Conservation (phyloP, 75 land plant genomes). For the Picea glauca region DNA sequence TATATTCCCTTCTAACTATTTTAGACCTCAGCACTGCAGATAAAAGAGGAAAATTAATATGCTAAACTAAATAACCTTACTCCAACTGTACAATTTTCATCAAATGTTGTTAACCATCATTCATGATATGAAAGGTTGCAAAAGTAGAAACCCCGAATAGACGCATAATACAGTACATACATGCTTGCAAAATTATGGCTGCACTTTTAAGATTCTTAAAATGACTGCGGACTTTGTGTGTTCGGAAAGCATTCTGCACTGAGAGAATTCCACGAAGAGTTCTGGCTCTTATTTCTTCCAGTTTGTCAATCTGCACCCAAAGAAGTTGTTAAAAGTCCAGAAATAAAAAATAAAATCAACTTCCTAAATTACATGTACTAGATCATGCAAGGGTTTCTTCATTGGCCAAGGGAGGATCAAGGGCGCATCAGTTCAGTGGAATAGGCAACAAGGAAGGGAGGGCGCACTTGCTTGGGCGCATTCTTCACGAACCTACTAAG, state of each 20-base stretch:
- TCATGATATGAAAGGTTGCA: constrained; percentile 8
- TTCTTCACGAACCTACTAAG: too few species aligned
- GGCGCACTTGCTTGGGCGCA: too few species aligned
- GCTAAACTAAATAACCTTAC: neutral
- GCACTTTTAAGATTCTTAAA: constrained; percentile 44
- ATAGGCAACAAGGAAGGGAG: too few species aligned
- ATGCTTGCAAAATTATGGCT: constrained; percentile 64
- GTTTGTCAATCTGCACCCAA: constrained; percentile 61
- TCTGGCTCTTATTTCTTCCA: constrained; percentile 78
- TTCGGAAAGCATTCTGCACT: constrained; percentile 80
- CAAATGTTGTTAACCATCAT: constrained; percentile 8
- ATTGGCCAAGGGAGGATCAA: too few species aligned
- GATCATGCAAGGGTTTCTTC: neutral
- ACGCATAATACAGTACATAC: constrained; percentile 27
- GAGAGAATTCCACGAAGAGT: constrained; percentile 76
- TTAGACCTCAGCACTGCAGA: constrained; percentile 57
- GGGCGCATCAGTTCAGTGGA: too few species aligned
- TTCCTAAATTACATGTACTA: neutral
- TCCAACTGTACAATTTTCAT: neutral
- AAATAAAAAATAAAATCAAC: neutral
- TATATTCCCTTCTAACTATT: constrained; percentile 38
- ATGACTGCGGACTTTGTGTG: constrained; percentile 54
- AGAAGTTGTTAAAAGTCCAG: neutral
- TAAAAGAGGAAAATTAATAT: neutral
- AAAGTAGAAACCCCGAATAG: neutral